Percentiles rank a stretch among this genome's conserved stretches.
Evolutionary conservation across 345 rosid genomes (phyloP).

Genomic region (Aurinia saxatilis): DNA sequence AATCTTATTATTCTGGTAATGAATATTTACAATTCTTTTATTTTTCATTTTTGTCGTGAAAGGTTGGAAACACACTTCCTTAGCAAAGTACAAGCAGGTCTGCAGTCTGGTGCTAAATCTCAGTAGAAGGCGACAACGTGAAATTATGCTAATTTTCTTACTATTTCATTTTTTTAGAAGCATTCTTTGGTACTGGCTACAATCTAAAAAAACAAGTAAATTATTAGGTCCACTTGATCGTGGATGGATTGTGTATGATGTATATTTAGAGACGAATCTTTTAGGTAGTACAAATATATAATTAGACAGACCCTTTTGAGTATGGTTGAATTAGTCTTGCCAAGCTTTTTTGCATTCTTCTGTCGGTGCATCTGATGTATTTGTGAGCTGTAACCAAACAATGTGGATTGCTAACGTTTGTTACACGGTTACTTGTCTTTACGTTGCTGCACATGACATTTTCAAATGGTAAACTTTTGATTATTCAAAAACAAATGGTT

Average conservation of each 20-base stretch:
- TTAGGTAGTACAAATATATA: neutral
- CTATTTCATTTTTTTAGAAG: neutral
- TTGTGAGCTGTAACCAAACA: too few relatives aligned
- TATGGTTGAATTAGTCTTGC: neutral
- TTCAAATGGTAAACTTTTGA: too few relatives aligned
- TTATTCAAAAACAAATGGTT: neutral
- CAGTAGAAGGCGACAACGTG: constrained; percentile 27
- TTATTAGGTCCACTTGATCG: neutral
- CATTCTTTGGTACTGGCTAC: neutral
- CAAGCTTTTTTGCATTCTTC: neutral
- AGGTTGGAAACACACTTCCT: constrained; percentile 80
- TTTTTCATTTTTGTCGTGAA: neutral
- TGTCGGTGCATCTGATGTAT: neutral
- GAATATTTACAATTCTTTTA: neutral
- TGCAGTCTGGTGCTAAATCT: constrained; percentile 60
- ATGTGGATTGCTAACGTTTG: too few relatives aligned
- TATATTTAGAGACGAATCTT: neutral
- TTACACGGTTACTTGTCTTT: too few relatives aligned
- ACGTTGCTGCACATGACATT: neutral
- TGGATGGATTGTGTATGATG: neutral
- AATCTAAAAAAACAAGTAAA: neutral
- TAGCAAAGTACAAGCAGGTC: constrained; percentile 84
- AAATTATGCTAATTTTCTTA: neutral
- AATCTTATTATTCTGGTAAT: constrained; percentile 6
- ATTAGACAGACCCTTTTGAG: neutral